These are phyloP conservation scores for Setaria italica DNA, from an alignment of 202 grass and related monocot genomes.

Conservation along the genomic window DNA sequence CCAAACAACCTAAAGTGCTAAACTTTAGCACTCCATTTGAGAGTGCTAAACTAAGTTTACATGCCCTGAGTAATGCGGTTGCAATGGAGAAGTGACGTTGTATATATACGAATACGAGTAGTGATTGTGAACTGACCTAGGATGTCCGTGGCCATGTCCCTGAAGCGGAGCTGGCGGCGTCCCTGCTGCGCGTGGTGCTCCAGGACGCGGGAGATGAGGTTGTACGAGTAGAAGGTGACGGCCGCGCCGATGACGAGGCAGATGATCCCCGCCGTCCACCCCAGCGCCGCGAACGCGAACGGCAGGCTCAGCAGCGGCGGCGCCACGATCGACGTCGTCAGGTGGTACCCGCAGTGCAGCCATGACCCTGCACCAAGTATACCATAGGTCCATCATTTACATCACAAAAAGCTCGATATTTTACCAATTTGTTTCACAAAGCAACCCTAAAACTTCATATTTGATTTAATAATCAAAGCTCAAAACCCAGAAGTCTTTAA, in stretches of 20 bases:
- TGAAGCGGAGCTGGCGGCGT: constrained; percentile 81
- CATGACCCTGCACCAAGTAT: constrained; percentile 70
- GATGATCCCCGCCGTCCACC: constrained; percentile 68
- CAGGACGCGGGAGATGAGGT: constrained; percentile 89
- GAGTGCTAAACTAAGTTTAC: no score
- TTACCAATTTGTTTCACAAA: no score
- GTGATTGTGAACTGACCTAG: constrained; percentile 54
- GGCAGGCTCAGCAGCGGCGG: constrained; percentile 91
- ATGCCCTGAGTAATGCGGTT: background rate
- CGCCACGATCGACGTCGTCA: constrained; percentile 93
- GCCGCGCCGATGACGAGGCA: constrained; percentile 69
- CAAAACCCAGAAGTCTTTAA: background rate
- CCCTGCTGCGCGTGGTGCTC: constrained; percentile 91
- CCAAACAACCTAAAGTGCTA: no score
- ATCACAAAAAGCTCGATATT: background rate
- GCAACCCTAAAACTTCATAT: background rate
- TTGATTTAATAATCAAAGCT: background rate
- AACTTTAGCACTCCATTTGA: no score
- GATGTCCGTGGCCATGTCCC: constrained; percentile 91
- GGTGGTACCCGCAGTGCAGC: constrained; percentile 93
- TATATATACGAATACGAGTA: no score
- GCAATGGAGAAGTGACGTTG: background rate
- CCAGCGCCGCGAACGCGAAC: constrained; percentile 77
- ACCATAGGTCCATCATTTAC: background rate
- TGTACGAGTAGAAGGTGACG: constrained; percentile 98